Conservation (phyloP, 495 filamentous ascomycete species). For the Hamigera avellanea region DNA sequence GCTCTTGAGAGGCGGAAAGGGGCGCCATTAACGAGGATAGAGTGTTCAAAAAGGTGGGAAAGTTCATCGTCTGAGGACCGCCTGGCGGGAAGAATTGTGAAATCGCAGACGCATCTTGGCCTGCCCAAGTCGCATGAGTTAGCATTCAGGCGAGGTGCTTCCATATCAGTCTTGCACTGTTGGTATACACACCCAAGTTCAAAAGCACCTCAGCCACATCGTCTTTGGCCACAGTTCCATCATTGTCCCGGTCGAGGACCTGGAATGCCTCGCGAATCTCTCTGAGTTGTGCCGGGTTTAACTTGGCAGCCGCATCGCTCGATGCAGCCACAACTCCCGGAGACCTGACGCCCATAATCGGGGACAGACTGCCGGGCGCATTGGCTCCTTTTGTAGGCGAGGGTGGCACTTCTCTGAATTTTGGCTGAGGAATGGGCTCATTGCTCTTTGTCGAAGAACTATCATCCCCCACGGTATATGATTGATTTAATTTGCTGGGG, state of each 20-base stretch:
- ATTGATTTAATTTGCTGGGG: constrained; percentile 37
- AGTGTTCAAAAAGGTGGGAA: constrained; percentile 72
- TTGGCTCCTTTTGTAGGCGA: constrained; percentile 33
- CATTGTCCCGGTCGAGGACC: constrained; percentile 72
- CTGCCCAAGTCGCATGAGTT: constrained; percentile 13
- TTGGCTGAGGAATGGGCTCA: constrained; percentile 27
- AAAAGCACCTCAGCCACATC: constrained; percentile 72
- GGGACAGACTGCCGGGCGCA: constrained; percentile 14
- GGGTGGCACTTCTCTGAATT: constrained; percentile 28
- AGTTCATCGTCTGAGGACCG: constrained; percentile 55
- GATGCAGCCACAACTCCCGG: constrained; percentile 9
- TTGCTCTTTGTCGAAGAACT: constrained; percentile 14
- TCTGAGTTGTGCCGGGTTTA: constrained; percentile 56
- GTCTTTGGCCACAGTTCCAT: constrained; percentile 60
- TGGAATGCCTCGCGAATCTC: constrained; percentile 79
- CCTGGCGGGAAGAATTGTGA: constrained; percentile 67
- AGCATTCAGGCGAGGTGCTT: background rate
- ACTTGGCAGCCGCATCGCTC: constrained; percentile 46
- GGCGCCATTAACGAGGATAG: constrained; percentile 60
- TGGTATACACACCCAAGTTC: constrained; percentile 48
- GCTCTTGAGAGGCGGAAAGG: constrained; percentile 62
- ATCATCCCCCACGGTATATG: constrained; percentile 33
- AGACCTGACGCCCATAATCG: constrained; percentile 17
- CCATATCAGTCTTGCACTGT: no score
- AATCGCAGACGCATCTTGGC: constrained; percentile 46